Evolutionary conservation across 371 early-diverging fungal species (phyloP), one percentile per base, ranked within the genome.

Genomic region (Mucor saturninus): DNA sequence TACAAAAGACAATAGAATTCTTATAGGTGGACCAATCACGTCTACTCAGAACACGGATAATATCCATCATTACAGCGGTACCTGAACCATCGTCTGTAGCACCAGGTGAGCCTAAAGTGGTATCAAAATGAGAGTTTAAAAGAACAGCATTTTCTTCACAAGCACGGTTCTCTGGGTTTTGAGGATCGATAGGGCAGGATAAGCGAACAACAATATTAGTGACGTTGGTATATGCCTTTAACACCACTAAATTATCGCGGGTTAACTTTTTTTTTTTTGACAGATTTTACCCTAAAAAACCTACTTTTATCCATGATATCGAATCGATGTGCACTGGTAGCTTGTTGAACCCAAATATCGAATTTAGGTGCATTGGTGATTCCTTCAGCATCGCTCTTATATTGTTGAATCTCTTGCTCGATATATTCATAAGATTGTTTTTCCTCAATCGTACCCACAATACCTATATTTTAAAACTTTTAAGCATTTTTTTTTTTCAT

Each of bases 161-260:
- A 5, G 58, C 30, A 9, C 77, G 64, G 31, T 62, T 42, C 2
- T 48, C 57, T 5, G 57, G 48, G 4, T 59, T 28, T 50, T 63
- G 38, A 39, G 67, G 51, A 42, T 69, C 45, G 21, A 80, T 80
- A 5, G 88, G 88, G 61, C 91, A 91, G 13, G 89, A 86, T 14
- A 92, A 71, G 5, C 87, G 84, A 21, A 88, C 93, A 64, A 90
- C 79, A 52, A 92, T 84, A 63, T 90, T 91, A 50, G 91, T 88
- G 56, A 91, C 79, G 64, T 91, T 89, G 28, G 81, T 80, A 63
- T 90, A 92, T 60, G 80, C 83, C 67, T 86, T 85, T 59, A 86
- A 73, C 7, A 87, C 85, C 77, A 86, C 87, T 86, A 58, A 21
- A 21, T 21, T 21, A 21, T 21, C 21, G 1, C 21, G 21, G 21